Conservation (phyloP, 352 stramenopile species). For the Globisporangium canariense region DNA sequence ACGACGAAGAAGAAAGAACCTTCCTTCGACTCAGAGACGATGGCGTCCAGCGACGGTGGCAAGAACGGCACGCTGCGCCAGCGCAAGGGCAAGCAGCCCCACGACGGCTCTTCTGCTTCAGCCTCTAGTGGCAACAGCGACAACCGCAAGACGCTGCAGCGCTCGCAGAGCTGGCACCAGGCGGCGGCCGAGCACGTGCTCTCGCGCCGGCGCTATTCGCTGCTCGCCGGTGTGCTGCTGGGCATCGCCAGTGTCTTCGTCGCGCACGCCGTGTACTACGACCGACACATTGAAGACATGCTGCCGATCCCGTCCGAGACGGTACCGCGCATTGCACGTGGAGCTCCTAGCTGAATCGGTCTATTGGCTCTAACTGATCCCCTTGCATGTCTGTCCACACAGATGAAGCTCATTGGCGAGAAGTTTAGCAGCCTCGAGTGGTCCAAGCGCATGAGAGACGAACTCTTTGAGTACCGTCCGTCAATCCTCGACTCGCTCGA, state of each 20-base stretch:
- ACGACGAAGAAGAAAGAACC: neutral
- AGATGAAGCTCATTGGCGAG: constrained; percentile 48
- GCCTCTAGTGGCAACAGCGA: neutral
- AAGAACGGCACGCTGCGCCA: constrained; percentile 18
- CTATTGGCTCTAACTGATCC: neutral
- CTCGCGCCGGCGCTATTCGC: constrained; percentile 67
- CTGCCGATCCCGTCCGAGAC: constrained; percentile 35
- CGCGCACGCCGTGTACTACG: constrained; percentile 45
- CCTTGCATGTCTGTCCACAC: neutral
- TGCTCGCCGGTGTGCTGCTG: constrained; percentile 53
- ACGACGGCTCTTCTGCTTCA: neutral
- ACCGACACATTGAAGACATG: constrained; percentile 40
- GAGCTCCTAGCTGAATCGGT: neutral
- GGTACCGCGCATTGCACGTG: constrained; percentile 11
- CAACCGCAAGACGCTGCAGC: constrained; percentile 19
- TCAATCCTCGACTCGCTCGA: constrained; percentile 23
- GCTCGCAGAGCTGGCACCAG: constrained; percentile 54
- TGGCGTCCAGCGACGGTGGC: constrained; percentile 1
- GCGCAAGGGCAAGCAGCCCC: constrained; percentile 16
- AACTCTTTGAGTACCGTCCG: constrained; percentile 67
- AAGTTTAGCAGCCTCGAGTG: constrained; percentile 67
- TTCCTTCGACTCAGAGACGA: neutral
- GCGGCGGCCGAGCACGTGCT: constrained; percentile 53
- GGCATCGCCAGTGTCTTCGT: constrained; percentile 49
- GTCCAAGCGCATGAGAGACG: constrained; percentile 62